phyloP scores from a whole-genome alignment of 768 basidiomycete species.

The Tylopilus subfusipes region DNA sequence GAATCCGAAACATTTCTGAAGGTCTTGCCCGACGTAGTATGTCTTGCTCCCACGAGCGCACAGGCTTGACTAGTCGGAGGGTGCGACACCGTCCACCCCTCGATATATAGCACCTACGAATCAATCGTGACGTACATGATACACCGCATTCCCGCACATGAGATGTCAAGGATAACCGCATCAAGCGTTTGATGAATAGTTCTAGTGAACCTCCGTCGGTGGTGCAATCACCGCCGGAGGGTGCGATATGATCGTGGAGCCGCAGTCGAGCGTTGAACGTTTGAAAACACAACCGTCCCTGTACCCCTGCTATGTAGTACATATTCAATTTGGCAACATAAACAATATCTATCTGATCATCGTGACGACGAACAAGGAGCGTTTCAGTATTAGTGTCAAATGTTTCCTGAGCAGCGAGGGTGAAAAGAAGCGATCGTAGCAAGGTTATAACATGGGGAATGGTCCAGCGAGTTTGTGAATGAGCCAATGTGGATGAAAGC shows the following conservation, averaged over 20 bases:
- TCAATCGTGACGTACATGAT: not conserved
- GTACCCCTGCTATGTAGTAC: conserved; percentile 2
- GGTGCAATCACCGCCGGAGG: not conserved
- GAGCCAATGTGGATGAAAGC: not conserved
- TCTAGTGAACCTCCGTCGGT: not conserved
- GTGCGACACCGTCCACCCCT: too few species aligned
- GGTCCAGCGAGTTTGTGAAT: not conserved
- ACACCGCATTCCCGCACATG: not conserved
- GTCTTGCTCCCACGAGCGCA: not conserved
- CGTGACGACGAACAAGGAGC: not conserved
- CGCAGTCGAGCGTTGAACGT: conserved; percentile 7
- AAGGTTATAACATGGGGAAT: not conserved
- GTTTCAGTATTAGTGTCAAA: conserved; percentile 7
- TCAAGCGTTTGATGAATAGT: not conserved
- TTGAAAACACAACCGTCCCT: conserved; percentile 7
- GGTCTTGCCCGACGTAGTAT: not conserved
- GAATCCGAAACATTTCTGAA: too few species aligned
- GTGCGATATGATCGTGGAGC: conserved; percentile 18
- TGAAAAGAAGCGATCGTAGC: not conserved
- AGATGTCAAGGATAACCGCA: not conserved
- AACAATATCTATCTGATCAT: conserved; percentile 7
- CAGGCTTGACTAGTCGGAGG: too few species aligned
- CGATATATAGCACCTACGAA: not conserved
- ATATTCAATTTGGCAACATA: conserved; percentile 7
- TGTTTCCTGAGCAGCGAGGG: not conserved